A percentile compares a stretch with the other conserved stretches of the same genome.
Conservation (phyloP, 2,329 filamentous ascomycete species). For the Pseudogymnoascus sp. region DNA sequence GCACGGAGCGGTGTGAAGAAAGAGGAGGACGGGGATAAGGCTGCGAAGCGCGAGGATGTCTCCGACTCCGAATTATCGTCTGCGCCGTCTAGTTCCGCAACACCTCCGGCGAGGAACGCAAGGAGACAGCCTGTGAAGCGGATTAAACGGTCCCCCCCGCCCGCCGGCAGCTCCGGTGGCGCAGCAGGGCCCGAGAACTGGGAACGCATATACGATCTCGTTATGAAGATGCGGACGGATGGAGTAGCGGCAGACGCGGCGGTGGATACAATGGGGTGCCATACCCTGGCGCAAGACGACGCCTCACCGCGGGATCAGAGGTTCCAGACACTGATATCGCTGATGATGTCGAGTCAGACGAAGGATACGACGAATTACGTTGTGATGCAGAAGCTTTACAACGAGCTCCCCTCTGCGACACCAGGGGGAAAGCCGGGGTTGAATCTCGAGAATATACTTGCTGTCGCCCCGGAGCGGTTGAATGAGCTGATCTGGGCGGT, state of each 20-base stretch:
- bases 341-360: conserved; percentile 69
- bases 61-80: neutral
- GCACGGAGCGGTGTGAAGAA: conserved; percentile 13
- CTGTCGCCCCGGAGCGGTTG: conserved; percentile 49
- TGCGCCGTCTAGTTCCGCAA: neutral
- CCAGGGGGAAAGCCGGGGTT: conserved; percentile 38
- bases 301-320: conserved; percentile 47
- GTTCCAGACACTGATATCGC: conserved; percentile 60
- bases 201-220: conserved; percentile 71
- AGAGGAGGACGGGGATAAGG: conserved; percentile 23
- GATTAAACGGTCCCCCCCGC: neutral
- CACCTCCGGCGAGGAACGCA: neutral
- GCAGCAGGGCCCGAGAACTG: conserved; percentile 65
- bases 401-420: conserved; percentile 42
- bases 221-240: conserved; percentile 65
- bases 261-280: conserved; percentile 97
- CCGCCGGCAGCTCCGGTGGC: conserved; percentile 16
- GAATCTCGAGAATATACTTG: conserved; percentile 56
- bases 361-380: conserved; percentile 66
- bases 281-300: conserved; percentile 56
- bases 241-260: conserved; percentile 63
- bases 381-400: conserved; percentile 59
- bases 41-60: neutral
- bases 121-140: neutral
- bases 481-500: conserved; percentile 61